Evolutionary conservation across 192 early-diverging fungal genomes (phyloP), one percentile per base, ranked within the genome.

Genomic region (Umbelopsis sp.): DNA sequence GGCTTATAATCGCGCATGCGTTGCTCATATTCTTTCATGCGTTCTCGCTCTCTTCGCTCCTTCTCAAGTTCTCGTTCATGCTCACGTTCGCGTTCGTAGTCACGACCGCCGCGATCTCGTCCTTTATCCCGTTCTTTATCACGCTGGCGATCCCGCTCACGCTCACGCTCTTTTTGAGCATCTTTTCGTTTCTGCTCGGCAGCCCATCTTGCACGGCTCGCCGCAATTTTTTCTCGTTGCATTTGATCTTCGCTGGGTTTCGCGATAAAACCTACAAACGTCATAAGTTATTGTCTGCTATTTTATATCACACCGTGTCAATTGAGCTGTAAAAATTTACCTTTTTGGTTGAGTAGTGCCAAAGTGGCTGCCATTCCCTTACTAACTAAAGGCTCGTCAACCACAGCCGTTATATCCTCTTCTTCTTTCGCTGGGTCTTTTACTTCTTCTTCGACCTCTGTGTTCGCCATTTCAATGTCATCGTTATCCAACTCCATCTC

Each of bases 1-100:
- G 97, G 97, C 66, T 88, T 92, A 69, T 99, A 99, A 70, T 95
- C 85, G 67, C 89, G 88, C 86, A 97, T 95, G 9, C 91, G 90
- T 44, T 92, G 88, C 67, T 94, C 92, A 61, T 87, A 86, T 74
- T 91, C 89, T 50, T 91, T 84, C 68, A 90, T 73, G 46, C 88
- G 80, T 30, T 88, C 88, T 52, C 87, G 80, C 35, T 93, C 88
- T 50, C 90, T 66, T 50, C 79, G 53, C 49, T 78, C 80, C 52
- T 78, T 86, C 44, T 87, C 84, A n/a, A 78, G 69, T 48, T 88
- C 85, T 46, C 82, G 61, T 58, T 81, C 72, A 21, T 70, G 68
- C 22, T 81, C 72, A n/a, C 55, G 49, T 41, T 78, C 68, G 10
- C 70, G 45, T 13, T 55, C 66, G 44, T 46, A 61, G 30, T 61